phyloP scores from a whole-genome alignment of 441 rosid genomes.

The Erysimum pusillum region DNA sequence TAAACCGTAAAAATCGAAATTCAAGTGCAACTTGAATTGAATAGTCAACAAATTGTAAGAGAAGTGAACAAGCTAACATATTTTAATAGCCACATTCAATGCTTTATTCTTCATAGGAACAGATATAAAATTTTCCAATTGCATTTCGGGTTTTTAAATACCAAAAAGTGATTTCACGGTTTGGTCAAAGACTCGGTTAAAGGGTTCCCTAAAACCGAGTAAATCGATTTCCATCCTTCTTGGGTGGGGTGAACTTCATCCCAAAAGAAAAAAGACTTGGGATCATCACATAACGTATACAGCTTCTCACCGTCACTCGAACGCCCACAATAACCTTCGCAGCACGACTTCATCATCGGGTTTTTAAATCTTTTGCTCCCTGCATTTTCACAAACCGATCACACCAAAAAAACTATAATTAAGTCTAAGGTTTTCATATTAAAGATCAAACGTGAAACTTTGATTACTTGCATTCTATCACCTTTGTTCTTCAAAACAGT shows the following conservation, averaged over 20 bases:
- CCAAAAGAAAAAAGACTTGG: slow-evolving; percentile 41
- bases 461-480: not conserved
- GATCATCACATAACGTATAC: slow-evolving; percentile 25
- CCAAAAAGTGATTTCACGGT: not conserved
- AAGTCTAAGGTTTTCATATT: not conserved
- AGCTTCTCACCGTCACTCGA: slow-evolving; percentile 24
- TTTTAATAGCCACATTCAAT: too few relatives aligned
- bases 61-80: too few relatives aligned
- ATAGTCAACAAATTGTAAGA: too few relatives aligned
- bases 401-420: not conserved
- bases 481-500: slow-evolving; percentile 47
- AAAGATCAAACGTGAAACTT: not conserved
- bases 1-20: too few relatives aligned
- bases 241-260: slow-evolving; percentile 34
- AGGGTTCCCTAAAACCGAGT: slow-evolving; percentile 20
- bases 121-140: not conserved
- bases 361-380: slow-evolving; percentile 30
- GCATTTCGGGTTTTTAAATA: not conserved
- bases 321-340: slow-evolving; percentile 35
- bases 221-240: slow-evolving; percentile 29
- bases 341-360: slow-evolving; percentile 32
- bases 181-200: slow-evolving; percentile 6
- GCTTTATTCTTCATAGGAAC: too few relatives aligned
- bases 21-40: too few relatives aligned
- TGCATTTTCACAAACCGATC: slow-evolving; percentile 7